Conservation (phyloP, 257 asterid species). For the Salvia splendens region DNA sequence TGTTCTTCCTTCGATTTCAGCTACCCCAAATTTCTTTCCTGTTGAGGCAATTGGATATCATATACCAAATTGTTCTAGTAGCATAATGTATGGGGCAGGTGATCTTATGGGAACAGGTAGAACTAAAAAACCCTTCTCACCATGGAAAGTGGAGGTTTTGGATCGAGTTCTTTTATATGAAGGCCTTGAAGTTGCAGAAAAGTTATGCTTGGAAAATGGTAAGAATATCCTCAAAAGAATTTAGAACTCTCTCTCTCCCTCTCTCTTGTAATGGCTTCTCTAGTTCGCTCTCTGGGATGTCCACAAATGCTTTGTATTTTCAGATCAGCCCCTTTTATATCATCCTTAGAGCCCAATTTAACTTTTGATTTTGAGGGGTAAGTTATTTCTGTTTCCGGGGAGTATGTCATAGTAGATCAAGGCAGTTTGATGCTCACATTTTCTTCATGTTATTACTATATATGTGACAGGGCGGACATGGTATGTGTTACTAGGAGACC, state of each 20-base stretch:
- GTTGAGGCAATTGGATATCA: slow-evolving; percentile 79
- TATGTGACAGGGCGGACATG: slow-evolving; percentile 11
- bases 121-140: slow-evolving; percentile 51
- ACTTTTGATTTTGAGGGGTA: slow-evolving; percentile 22
- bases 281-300: slow-evolving; percentile 16
- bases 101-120: slow-evolving; percentile 46
- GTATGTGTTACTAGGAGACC: slow-evolving; percentile 16
- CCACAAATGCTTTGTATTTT: slow-evolving; percentile 19
- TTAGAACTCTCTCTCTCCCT: background rate
- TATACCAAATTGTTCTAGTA: slow-evolving; percentile 41
- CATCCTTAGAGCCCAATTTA: slow-evolving; percentile 1
- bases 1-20: slow-evolving; percentile 82
- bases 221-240: slow-evolving; percentile 30
- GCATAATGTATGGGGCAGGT: slow-evolving; percentile 39
- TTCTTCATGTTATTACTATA: slow-evolving; percentile 1
- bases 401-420: background rate
- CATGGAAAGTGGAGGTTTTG: slow-evolving; percentile 92
- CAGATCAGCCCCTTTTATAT: slow-evolving; percentile 24
- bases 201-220: slow-evolving; percentile 86
- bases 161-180: slow-evolving; percentile 78
- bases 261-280: slow-evolving; percentile 11
- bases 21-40: slow-evolving; percentile 62
- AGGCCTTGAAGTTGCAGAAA: slow-evolving; percentile 85
- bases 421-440: slow-evolving; percentile 17
- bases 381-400: slow-evolving; percentile 19